Conservation (phyloP, 352 stramenopile genomes). For the Hyaloperonospora brassicae region DNA sequence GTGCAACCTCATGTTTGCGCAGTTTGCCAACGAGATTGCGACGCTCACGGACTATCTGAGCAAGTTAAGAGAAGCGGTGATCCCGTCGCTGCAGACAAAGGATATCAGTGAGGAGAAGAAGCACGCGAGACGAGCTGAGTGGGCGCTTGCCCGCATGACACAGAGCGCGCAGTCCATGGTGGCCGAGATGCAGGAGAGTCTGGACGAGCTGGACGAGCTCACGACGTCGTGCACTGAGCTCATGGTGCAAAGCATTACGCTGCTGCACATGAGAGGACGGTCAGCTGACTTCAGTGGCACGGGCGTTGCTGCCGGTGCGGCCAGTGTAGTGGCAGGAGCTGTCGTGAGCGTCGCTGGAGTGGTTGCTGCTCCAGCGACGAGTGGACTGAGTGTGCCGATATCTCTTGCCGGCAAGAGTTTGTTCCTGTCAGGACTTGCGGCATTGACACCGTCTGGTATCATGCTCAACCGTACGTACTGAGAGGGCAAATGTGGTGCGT, state of each 20-base stretch:
- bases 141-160: slow-evolving; percentile 65
- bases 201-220: slow-evolving; percentile 76
- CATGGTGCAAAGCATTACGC: slow-evolving; percentile 80
- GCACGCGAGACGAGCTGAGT: slow-evolving; percentile 62
- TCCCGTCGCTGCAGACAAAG: slow-evolving; percentile 40
- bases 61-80: slow-evolving; percentile 61
- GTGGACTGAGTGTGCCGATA: slow-evolving; percentile 77
- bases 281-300: slow-evolving; percentile 83
- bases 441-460: slow-evolving; percentile 75
- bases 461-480: slow-evolving; percentile 71
- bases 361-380: slow-evolving; percentile 66
- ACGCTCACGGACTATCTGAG: slow-evolving; percentile 73
- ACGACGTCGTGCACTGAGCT: slow-evolving; percentile 76
- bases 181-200: slow-evolving; percentile 57
- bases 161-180: slow-evolving; percentile 61
- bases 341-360: slow-evolving; percentile 69
- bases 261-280: slow-evolving; percentile 69
- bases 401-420: slow-evolving; percentile 77
- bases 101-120: slow-evolving; percentile 66
- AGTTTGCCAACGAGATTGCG: slow-evolving; percentile 67
- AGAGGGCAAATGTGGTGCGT: not conserved
- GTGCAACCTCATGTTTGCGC: slow-evolving; percentile 74
- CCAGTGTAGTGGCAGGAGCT: slow-evolving; percentile 70
- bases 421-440: slow-evolving; percentile 71
- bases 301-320: slow-evolving; percentile 68